phyloP scores from a whole-genome alignment of 495 filamentous ascomycete genomes.

The Lentithecium fluviatile region DNA sequence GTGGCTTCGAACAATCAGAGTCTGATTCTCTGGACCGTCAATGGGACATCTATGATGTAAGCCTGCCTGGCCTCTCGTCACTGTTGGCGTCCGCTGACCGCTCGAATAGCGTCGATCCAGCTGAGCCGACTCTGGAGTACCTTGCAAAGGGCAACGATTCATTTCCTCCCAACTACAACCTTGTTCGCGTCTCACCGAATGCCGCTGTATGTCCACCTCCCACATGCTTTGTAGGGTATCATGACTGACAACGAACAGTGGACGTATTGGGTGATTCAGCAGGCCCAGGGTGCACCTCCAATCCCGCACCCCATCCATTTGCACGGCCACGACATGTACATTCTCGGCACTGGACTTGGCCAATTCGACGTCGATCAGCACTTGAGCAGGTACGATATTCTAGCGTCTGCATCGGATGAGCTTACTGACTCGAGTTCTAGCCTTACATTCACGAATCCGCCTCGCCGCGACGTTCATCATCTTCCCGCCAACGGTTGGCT shows the following conservation, averaged over 20 bases:
- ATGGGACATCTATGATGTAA: conserved; percentile 40
- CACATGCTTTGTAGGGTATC: not conserved
- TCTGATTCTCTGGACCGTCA: conserved; percentile 42
- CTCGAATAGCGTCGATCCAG: conserved; percentile 30
- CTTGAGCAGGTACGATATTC: too few relatives aligned
- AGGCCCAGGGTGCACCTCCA: conserved; percentile 27
- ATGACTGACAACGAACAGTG: conserved; percentile 30
- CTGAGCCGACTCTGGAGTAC: conserved; percentile 41
- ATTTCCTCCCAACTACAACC: conserved; percentile 37
- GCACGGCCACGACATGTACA: conserved; percentile 42
- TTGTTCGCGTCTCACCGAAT: conserved; percentile 33
- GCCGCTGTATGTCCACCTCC: conserved; percentile 5
- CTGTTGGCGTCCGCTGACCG: not conserved
- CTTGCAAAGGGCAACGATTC: conserved; percentile 35
- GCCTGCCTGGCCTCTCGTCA: not conserved
- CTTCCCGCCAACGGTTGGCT: conserved; percentile 38
- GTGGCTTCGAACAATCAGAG: conserved; percentile 34
- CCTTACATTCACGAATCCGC: conserved; percentile 37
- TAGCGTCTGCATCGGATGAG: too few relatives aligned
- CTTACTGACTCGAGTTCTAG: too few relatives aligned
- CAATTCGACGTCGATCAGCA: conserved; percentile 22
- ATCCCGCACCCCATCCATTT: conserved; percentile 43
- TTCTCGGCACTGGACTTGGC: conserved; percentile 35
- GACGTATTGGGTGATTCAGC: conserved; percentile 46
- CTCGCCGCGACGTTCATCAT: conserved; percentile 37